phyloP scores from a whole-genome alignment of 768 basidiomycete genomes.

The Russula compacta region DNA sequence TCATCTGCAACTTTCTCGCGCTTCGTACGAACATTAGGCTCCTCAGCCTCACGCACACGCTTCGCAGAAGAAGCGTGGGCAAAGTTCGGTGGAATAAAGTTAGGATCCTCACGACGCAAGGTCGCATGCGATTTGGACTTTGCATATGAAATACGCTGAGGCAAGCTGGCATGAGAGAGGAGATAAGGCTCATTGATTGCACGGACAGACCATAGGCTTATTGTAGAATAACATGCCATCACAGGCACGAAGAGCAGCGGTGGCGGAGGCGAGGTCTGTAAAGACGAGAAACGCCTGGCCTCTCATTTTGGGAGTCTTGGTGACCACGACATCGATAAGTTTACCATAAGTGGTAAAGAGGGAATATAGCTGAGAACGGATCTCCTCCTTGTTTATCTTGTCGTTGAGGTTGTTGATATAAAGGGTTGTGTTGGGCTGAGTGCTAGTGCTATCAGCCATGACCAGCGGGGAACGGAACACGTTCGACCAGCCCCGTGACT shows the following conservation, averaged over 20 bases:
- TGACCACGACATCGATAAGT: slow-evolving; percentile 87
- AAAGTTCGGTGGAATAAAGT: slow-evolving; percentile 65
- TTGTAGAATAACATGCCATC: slow-evolving; percentile 92
- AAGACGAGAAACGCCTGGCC: slow-evolving; percentile 98
- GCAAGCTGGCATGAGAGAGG: slow-evolving; percentile 9
- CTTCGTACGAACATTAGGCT: slow-evolving; percentile 47
- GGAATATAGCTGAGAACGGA: slow-evolving; percentile 70
- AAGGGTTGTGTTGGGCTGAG: slow-evolving; percentile 77
- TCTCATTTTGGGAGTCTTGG: slow-evolving; percentile 75
- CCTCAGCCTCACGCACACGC: slow-evolving; percentile 54
- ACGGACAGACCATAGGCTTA: slow-evolving; percentile 72
- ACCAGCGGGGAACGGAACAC: background rate
- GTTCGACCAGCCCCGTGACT: slow-evolving; percentile 1
- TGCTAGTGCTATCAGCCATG: slow-evolving; percentile 34
- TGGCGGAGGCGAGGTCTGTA: slow-evolving; percentile 81
- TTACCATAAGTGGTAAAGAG: slow-evolving; percentile 92
- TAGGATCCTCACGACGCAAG: slow-evolving; percentile 65
- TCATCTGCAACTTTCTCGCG: slow-evolving; percentile 44
- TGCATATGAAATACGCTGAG: slow-evolving; percentile 84
- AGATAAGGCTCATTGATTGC: slow-evolving; percentile 10
- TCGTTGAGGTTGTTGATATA: slow-evolving; percentile 93
- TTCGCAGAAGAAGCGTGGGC: slow-evolving; percentile 50
- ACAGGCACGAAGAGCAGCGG: slow-evolving; percentile 86
- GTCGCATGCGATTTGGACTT: slow-evolving; percentile 86
- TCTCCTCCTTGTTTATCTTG: slow-evolving; percentile 86